Percentiles rank a stretch among this genome's conserved stretches.
Conservation (phyloP, 2,329 filamentous ascomycete species). For the Alternaria arbusti region DNA sequence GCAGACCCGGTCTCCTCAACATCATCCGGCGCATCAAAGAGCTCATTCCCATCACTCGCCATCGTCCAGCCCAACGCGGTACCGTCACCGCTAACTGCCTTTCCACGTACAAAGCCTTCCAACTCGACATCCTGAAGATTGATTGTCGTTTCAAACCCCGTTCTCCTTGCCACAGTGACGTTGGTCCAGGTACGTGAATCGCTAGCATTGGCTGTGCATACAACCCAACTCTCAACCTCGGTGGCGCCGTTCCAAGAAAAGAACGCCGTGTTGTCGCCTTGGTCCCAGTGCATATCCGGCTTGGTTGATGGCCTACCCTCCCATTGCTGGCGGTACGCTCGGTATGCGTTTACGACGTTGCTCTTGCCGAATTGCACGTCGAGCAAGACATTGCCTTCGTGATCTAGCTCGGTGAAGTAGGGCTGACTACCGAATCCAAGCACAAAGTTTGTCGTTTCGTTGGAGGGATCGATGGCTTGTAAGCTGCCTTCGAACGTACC, state of each 20-base stretch:
- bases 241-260: conserved; percentile 39
- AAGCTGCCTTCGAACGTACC: conserved; percentile 49
- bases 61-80: conserved; percentile 12
- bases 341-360: conserved; percentile 46
- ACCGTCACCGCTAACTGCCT: conserved; percentile 13
- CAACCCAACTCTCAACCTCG: conserved; percentile 30
- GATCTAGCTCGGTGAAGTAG: conserved; percentile 55
- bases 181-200: conserved; percentile 18
- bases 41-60: conserved; percentile 11
- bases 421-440: conserved; percentile 58
- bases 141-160: conserved; percentile 23
- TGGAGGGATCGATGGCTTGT: conserved; percentile 42
- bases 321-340: conserved; percentile 40
- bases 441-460: conserved; percentile 51
- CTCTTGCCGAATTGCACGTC: conserved; percentile 51
- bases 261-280: conserved; percentile 18
- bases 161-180: conserved; percentile 13
- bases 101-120: conserved; percentile 15
- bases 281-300: conserved; percentile 23
- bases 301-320: conserved; percentile 21
- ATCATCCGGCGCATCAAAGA: conserved; percentile 18
- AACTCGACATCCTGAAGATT: conserved; percentile 9
- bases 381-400: conserved; percentile 50
- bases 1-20: conserved; percentile 2
- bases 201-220: conserved; percentile 33